Evolutionary conservation across 768 basidiomycete genomes (phyloP).

Genomic region (Trametes elegans): DNA sequence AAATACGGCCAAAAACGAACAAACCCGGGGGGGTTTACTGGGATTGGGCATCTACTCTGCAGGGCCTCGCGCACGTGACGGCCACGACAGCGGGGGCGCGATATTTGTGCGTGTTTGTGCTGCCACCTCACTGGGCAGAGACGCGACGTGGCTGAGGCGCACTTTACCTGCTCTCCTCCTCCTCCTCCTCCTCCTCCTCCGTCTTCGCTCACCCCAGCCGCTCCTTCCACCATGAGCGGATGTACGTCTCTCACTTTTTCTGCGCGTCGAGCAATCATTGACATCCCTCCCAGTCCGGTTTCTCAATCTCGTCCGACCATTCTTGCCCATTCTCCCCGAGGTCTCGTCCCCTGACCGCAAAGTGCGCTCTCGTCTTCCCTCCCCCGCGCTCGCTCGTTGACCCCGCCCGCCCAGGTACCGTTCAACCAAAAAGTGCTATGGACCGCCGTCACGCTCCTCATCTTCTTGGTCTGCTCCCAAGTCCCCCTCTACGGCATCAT

Average conservation of each 20-base stretch:
- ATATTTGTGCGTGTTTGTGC: slow-evolving; percentile 23
- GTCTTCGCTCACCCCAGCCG: slow-evolving; percentile 17
- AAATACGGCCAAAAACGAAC: too few relatives aligned
- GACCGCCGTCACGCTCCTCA: slow-evolving; percentile 98
- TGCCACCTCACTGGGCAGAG: slow-evolving; percentile 28
- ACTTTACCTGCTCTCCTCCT: slow-evolving; percentile 4
- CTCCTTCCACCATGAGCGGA: slow-evolving; percentile 64
- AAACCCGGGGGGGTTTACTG: too few relatives aligned
- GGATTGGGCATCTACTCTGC: too few relatives aligned
- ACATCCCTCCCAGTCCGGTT: slow-evolving; percentile 70
- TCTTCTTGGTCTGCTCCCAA: slow-evolving; percentile 99
- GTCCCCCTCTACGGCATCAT: slow-evolving; percentile 99
- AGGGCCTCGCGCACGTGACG: too few relatives aligned
- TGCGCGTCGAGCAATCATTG: neutral
- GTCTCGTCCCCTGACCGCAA: slow-evolving; percentile 98
- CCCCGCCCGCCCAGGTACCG: slow-evolving; percentile 60
- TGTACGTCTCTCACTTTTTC: slow-evolving; percentile 47
- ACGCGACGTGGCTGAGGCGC: slow-evolving; percentile 19
- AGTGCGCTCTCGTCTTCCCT: slow-evolving; percentile 41
- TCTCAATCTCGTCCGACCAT: slow-evolving; percentile 96
- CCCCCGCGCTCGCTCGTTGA: slow-evolving; percentile 1
- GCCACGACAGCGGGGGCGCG: neutral
- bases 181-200: slow-evolving; percentile 1
- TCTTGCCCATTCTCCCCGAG: slow-evolving; percentile 95
- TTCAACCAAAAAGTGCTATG: slow-evolving; percentile 99